Percentiles rank a stretch among this genome's conserved stretches.
Evolutionary conservation across 2,329 filamentous ascomycete species (phyloP).

Genomic region (Lachnellula subtilissima): DNA sequence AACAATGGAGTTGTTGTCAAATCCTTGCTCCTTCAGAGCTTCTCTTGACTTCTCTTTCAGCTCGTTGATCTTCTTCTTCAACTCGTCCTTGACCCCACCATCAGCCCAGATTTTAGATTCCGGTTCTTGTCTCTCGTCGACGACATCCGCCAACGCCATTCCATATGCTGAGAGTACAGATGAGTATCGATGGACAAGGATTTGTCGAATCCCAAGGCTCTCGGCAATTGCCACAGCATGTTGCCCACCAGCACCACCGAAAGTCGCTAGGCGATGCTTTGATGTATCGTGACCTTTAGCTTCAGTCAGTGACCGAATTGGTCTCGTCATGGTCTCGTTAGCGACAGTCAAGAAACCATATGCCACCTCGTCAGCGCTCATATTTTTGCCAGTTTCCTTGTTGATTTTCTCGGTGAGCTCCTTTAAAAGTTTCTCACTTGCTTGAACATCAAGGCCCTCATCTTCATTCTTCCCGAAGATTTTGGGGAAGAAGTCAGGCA

Average conservation of each 20-base stretch:
- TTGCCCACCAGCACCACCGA: constrained; percentile 87
- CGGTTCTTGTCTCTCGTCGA: constrained; percentile 83
- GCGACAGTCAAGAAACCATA: constrained; percentile 87
- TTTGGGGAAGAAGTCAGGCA: constrained; percentile 90
- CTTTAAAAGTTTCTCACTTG: constrained; percentile 70
- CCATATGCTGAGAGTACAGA: constrained; percentile 87
- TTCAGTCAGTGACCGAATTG: constrained; percentile 85
- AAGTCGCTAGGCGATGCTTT: constrained; percentile 84
- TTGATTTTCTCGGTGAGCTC: constrained; percentile 76
- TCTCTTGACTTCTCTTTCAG: constrained; percentile 70
- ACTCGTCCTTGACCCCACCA: constrained; percentile 52
- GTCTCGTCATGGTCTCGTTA: constrained; percentile 86
- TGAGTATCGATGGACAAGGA: constrained; percentile 81
- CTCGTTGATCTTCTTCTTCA: constrained; percentile 71
- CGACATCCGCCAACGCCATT: constrained; percentile 89
- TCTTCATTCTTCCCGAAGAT: constrained; percentile 92
- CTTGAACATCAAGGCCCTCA: constrained; percentile 69
- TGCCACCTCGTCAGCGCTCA: constrained; percentile 79
- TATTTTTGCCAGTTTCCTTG: constrained; percentile 62
- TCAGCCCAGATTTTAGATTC: constrained; percentile 60
- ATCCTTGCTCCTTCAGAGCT: constrained; percentile 72
- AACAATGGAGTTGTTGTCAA: constrained; percentile 65
- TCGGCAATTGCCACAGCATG: constrained; percentile 89
- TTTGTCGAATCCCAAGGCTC: constrained; percentile 77
- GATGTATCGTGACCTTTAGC: constrained; percentile 89